Conservation (phyloP, 306 rosid species). For the Heteromeles arbutifolia region DNA sequence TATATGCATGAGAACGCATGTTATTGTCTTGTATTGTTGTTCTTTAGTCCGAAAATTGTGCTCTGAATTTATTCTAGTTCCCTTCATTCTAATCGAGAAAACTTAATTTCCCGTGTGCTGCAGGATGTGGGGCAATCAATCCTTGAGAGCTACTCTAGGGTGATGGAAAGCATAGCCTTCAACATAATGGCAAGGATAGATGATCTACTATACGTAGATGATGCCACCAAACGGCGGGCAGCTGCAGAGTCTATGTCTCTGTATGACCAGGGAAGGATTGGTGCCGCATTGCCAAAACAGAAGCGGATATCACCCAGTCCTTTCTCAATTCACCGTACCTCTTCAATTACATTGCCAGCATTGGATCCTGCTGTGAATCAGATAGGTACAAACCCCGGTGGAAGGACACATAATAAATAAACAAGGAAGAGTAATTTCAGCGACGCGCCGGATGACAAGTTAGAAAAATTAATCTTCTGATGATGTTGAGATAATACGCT, state of each 20-base stretch:
- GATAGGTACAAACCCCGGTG: neutral
- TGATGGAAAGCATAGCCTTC: slow-evolving; percentile 49
- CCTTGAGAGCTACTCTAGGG: slow-evolving; percentile 49
- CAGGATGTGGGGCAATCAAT: slow-evolving; percentile 47
- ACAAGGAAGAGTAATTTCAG: neutral
- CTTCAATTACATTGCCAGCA: slow-evolving; percentile 2
- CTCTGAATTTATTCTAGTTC: neutral
- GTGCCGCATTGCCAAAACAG: slow-evolving; percentile 12
- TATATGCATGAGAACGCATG: neutral
- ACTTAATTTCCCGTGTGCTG: neutral
- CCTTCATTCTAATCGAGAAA: neutral
- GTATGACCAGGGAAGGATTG: slow-evolving; percentile 20
- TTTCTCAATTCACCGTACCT: slow-evolving; percentile 12
- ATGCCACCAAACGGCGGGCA: slow-evolving; percentile 33
- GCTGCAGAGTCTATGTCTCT: slow-evolving; percentile 15
- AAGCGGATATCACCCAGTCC: slow-evolving; percentile 17
- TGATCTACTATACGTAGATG: slow-evolving; percentile 39
- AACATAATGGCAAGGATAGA: slow-evolving; percentile 45
- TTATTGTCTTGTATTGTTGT: neutral
- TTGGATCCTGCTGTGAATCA: slow-evolving; percentile 1
- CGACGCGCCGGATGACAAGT: slow-evolving; percentile 14
- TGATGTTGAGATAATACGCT: neutral
- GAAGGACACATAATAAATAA: slow-evolving; percentile 10
- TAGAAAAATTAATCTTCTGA: slow-evolving; percentile 14
- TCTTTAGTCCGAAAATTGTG: neutral